Base-by-base conservation (phyloP, 371 early-diverging fungal genomes). In the Lichtheimia corymbifera region DNA sequence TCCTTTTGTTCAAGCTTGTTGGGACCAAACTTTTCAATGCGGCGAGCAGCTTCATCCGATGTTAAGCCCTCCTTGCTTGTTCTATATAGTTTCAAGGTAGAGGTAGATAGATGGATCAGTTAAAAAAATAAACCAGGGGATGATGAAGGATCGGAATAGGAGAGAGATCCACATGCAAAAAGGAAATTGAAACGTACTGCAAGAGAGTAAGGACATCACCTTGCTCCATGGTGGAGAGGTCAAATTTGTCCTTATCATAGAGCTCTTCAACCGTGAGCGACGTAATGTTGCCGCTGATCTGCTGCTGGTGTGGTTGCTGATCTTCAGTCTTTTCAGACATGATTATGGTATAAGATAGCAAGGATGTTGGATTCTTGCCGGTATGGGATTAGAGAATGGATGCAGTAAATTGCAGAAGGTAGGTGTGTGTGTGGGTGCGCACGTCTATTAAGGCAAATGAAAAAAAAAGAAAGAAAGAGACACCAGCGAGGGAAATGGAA, bases 161-260 rank as follows among this genome's bases (percentile, higher is more conserved):
- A 72, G 51, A 77, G 30, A 73, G 70, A 43, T 35, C 5, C 35
- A 35, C 6, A 35, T 35, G 35, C 11, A 28, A 44, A 61, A 55
- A 61, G 41, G 28, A 41, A 20, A 28, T 11, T 15, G 28, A 51
- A 49, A 74, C 77, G 35, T 79, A 79, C 80, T 88, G 87, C 55
- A 90, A 80, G 25, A 90, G 74, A 67, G 85, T 79, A 72, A 86
- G 87, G 57, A 90, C 85, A 67, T 88, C 83, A 66, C 79, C 83
- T 66, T 86, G 87, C 50, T 88, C 90, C 90, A 90, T 88, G 43
- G 90, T 90, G 44, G 88, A 88, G 62, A 90, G 79, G 68, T 90
- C 90, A 63, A 83, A 90, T 73, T 90, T 90, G 50, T 90, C 90
- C 79, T 90, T 90, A 77, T 90, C 86, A 72, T 90, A 90, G 54